Evolutionary conservation across 371 early-diverging fungal species (phyloP).

Genomic region (Coemansia linderi): DNA sequence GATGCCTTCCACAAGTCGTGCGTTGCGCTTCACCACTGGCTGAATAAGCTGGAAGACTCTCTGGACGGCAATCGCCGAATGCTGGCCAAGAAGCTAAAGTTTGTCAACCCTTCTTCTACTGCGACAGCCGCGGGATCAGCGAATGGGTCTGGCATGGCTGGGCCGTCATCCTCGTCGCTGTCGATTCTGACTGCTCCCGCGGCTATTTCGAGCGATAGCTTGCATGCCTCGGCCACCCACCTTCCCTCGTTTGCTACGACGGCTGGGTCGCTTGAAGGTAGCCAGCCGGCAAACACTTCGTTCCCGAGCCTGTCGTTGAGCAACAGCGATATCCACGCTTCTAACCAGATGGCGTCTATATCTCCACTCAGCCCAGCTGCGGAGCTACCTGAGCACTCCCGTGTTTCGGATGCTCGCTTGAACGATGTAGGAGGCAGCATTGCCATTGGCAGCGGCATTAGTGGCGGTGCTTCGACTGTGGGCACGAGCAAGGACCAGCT

Average conservation of each 20-base stretch:
- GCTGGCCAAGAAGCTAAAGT: slow-evolving; percentile 54
- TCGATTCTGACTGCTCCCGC: slow-evolving; percentile 20
- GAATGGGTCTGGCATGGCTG: background rate
- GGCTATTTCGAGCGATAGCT: slow-evolving; percentile 31
- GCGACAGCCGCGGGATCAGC: slow-evolving; percentile 1
- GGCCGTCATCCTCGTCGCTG: slow-evolving; percentile 3
- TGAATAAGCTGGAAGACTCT: slow-evolving; percentile 46
- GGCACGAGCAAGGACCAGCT: slow-evolving; percentile 31
- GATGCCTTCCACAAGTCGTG: slow-evolving; percentile 49
- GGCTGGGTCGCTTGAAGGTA: slow-evolving; percentile 7
- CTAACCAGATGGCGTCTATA: slow-evolving; percentile 18
- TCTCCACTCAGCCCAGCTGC: slow-evolving; percentile 45
- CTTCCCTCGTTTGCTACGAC: slow-evolving; percentile 18
- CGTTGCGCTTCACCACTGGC: slow-evolving; percentile 52
- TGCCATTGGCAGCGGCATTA: slow-evolving; percentile 13
- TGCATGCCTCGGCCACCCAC: slow-evolving; percentile 35
- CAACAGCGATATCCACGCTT: slow-evolving; percentile 27
- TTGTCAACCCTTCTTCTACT: slow-evolving; percentile 25
- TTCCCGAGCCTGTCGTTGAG: slow-evolving; percentile 41
- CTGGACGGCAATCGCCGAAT: slow-evolving; percentile 44
- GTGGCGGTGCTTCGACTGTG: slow-evolving; percentile 10
- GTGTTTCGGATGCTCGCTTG: slow-evolving; percentile 26
- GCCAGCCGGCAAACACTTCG: slow-evolving; percentile 25
- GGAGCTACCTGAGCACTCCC: slow-evolving; percentile 13
- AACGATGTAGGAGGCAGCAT: slow-evolving; percentile 26